Percentiles rank a stretch among this genome's conserved stretches.
Evolutionary conservation across 139 green algal genomes (phyloP).

Genomic region (Micractinium conductrix): DNA sequence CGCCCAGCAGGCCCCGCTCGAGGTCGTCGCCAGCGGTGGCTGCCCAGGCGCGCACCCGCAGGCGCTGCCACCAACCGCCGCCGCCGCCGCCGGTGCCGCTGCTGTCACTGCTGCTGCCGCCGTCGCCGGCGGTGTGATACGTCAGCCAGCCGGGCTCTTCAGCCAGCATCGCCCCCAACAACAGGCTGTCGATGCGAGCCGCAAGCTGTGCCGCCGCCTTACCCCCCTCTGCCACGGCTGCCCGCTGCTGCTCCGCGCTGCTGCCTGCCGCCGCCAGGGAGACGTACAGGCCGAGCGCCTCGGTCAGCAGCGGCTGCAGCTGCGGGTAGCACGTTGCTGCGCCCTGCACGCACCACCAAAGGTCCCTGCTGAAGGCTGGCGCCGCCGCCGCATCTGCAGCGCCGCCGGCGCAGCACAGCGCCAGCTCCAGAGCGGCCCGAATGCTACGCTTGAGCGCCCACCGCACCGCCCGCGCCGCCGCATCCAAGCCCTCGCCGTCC

Average conservation of each 20-base stretch:
- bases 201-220: neutral
- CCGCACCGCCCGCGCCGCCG: neutral
- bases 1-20: neutral
- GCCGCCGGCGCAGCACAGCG: neutral
- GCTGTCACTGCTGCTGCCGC: neutral
- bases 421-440: slow-evolving; percentile 4
- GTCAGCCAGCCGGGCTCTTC: slow-evolving; percentile 20
- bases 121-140: neutral
- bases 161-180: slow-evolving; percentile 6
- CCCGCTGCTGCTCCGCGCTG: neutral
- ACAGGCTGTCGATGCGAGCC: neutral
- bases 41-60: slow-evolving; percentile 4
- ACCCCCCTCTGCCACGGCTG: neutral
- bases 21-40: neutral
- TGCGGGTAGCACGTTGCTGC: neutral
- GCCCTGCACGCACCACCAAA: slow-evolving; percentile 12
- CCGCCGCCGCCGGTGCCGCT: neutral
- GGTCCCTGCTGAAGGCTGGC: neutral
- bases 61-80: neutral
- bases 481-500: neutral
- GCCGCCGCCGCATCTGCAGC: neutral
- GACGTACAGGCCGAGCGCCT: neutral
- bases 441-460: slow-evolving; percentile 33
- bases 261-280: neutral
- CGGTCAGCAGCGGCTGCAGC: neutral